Conservation (phyloP, 2,329 filamentous ascomycete species). For the Teratosphaeria zuluensis region DNA sequence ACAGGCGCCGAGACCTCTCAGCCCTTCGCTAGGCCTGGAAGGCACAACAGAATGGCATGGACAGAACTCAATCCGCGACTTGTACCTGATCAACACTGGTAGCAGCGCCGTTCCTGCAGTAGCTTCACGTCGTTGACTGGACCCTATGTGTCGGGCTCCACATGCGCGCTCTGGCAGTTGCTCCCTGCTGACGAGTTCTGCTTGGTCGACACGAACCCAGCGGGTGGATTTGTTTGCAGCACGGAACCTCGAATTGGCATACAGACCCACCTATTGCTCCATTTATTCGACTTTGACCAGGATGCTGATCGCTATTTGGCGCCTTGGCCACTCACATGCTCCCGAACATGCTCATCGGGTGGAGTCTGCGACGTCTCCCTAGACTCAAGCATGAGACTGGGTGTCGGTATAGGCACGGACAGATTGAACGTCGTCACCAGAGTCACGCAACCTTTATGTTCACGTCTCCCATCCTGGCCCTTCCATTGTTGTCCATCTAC, state of each 20-base stretch:
- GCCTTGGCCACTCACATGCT: background rate
- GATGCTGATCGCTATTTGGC: constrained; percentile 6
- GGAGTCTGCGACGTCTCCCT: background rate
- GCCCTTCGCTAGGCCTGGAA: background rate
- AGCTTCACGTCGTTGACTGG: background rate
- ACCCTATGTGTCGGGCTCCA: background rate
- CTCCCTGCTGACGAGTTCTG: background rate
- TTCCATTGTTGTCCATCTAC: background rate
- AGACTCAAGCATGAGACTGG: background rate
- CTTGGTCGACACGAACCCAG: background rate
- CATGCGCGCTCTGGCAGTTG: background rate
- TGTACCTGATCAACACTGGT: background rate
- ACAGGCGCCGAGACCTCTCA: background rate
- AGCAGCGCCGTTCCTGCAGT: background rate
- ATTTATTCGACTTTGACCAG: background rate
- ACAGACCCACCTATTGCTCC: background rate
- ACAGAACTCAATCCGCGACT: background rate
- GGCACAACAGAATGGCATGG: background rate
- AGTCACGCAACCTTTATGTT: background rate
- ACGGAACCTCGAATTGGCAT: background rate
- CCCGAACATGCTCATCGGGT: background rate
- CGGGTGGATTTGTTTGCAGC: background rate
- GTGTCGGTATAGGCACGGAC: background rate
- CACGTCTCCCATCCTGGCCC: background rate
- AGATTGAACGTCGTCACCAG: background rate